Percentiles rank a stretch among this genome's conserved stretches.
These are phyloP conservation scores for Trichoderma gracile DNA, from an alignment of 2,329 filamentous ascomycete species.

Conservation along the genomic window DNA sequence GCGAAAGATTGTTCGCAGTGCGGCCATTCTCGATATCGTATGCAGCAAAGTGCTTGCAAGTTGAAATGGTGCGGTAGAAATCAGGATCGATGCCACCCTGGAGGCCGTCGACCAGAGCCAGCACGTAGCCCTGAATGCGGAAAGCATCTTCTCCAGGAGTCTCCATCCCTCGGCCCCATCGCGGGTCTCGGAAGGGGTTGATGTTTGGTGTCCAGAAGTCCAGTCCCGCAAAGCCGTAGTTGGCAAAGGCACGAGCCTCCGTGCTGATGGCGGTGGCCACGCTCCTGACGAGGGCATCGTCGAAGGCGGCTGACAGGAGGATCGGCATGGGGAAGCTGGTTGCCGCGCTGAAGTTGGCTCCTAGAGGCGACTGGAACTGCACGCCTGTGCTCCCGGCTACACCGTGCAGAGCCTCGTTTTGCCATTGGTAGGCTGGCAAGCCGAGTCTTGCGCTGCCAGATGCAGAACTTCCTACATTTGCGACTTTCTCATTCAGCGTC, in stretches of 20 bases:
- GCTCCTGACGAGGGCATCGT: constrained; percentile 59
- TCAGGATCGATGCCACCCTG: constrained; percentile 39
- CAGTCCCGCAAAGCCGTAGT: constrained; percentile 55
- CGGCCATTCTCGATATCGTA: constrained; percentile 58
- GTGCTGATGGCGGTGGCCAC: constrained; percentile 58
- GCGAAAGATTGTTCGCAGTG: constrained; percentile 57
- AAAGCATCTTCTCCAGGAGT: constrained; percentile 60
- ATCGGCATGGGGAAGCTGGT: constrained; percentile 69
- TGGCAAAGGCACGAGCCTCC: constrained; percentile 66
- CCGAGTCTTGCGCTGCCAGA: constrained; percentile 56
- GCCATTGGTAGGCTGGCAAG: constrained; percentile 60
- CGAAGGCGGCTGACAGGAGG: constrained; percentile 61
- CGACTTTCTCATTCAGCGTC: constrained; percentile 39
- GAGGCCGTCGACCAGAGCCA: constrained; percentile 54
- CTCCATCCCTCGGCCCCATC: constrained; percentile 63
- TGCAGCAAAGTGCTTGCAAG: constrained; percentile 61
- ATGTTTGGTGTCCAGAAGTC: constrained; percentile 69
- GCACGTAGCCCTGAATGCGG: constrained; percentile 52
- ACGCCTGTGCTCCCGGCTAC: constrained; percentile 57
- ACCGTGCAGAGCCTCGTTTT: constrained; percentile 64
- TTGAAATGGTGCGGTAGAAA: constrained; percentile 48
- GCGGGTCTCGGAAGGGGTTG: constrained; percentile 63
- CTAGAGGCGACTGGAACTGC: constrained; percentile 32
- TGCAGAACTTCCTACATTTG: constrained; percentile 32
- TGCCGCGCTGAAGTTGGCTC: constrained; percentile 52